These are phyloP conservation scores for Phoma sp. DNA, from an alignment of 2,329 filamentous ascomycete genomes.

Conservation along the genomic window DNA sequence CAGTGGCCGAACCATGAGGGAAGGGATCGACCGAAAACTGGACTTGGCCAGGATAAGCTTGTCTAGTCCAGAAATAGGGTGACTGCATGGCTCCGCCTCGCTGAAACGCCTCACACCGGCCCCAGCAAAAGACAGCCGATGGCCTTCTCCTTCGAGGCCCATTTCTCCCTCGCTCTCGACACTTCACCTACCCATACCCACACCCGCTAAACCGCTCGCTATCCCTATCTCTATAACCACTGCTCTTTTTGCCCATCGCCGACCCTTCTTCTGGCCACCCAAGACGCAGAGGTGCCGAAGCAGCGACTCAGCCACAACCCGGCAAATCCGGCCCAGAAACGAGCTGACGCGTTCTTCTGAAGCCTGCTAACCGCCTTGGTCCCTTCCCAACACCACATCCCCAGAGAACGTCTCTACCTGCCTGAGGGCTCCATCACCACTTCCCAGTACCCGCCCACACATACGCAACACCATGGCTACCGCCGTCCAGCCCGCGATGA, in stretches of 20 bases:
- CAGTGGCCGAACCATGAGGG: constrained; percentile 11
- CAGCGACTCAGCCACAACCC: constrained; percentile 39
- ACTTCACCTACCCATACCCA: not conserved
- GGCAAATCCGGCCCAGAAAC: constrained; percentile 41
- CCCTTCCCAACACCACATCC: constrained; percentile 28
- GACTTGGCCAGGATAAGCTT: constrained; percentile 17
- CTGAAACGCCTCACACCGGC: constrained; percentile 35
- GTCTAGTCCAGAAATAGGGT: constrained; percentile 23
- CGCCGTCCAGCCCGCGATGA: constrained; percentile 45
- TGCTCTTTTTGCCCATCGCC: not conserved
- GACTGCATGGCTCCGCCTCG: constrained; percentile 19
- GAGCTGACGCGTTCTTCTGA: constrained; percentile 46
- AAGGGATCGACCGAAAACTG: constrained; percentile 11
- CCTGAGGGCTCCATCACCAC: constrained; percentile 30
- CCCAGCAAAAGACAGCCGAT: constrained; percentile 33
- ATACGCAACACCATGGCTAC: constrained; percentile 41
- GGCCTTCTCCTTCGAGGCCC: constrained; percentile 13
- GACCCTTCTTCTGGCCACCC: not conserved
- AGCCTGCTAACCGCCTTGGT: constrained; percentile 40
- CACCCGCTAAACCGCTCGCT: constrained; percentile 11
- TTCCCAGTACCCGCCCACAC: constrained; percentile 19
- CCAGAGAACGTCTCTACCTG: constrained; percentile 33
- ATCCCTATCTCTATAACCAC: constrained; percentile 10
- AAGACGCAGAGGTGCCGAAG: not conserved
- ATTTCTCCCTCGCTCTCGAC: constrained; percentile 14